Evolutionary conservation across 345 rosid species (phyloP), one percentile per base, ranked within the genome.

Genomic region (Gossypium longicalyx): DNA sequence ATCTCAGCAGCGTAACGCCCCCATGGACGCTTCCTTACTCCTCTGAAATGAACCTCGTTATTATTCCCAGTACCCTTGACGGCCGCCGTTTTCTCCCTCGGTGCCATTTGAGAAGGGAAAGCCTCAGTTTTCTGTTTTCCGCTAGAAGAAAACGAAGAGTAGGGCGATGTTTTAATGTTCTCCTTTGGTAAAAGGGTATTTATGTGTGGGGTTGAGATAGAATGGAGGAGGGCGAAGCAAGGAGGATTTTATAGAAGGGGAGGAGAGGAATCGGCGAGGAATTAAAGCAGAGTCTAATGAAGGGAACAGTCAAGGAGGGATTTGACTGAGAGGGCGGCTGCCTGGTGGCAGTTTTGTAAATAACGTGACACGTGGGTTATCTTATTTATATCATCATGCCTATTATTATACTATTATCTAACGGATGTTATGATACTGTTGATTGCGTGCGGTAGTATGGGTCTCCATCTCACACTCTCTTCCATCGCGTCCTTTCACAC

Each of bases 11-110:
- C 94, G 83, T 89, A 93, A 58, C 94, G 83, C 1, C 98, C 98
- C 97, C 94, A 91, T 16, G 94, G 97, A 76, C 98, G 82, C 97
- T 84, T 91, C 65, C 98, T 87, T 20, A 93, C 98, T 9, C 98
- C 97, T 75, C 98, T 80, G 73, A 83, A 91, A 81, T 80, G 93
- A 80, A 66, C 84, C 77, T 85, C 92, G 80, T 81, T 82, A 3
- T 9, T 52, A 2, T 47, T 71, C 7, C 78, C 80, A 72, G 45
- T 72, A 27, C 20, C 15, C 64, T 79, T 86, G 38, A 43, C 79
- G 22, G 82, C 76, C 64, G 79, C 83, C 12, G 79, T 27, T 76
- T 80, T 84, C 22, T 77, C 88, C 34, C 79, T 79, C 56, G 90
- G 88, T 68, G 91, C 85, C 94, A 90, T 90, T 15, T 12, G 10